Conservation (phyloP, 768 basidiomycete species). For the Russula emetica region DNA sequence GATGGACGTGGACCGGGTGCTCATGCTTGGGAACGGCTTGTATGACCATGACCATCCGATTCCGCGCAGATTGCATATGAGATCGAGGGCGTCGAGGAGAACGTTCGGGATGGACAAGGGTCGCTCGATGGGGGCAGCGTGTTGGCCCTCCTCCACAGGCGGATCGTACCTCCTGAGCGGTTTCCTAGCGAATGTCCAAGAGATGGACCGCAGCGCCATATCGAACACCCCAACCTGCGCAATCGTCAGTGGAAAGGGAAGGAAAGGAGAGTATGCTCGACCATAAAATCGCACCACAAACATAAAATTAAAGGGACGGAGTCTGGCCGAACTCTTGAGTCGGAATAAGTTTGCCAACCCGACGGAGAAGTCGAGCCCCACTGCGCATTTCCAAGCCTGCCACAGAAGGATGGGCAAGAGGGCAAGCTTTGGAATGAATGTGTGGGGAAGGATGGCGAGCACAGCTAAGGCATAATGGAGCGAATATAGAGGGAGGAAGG, state of each 20-base stretch:
- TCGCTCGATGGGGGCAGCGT: not conserved
- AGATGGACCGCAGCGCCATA: conserved; percentile 6
- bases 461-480: conserved; percentile 13
- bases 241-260: not conserved
- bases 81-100: conserved; percentile 22
- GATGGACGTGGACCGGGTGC: not conserved
- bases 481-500: conserved; percentile 4
- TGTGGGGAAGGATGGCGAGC: conserved; percentile 22
- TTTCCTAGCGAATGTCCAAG: conserved; percentile 16
- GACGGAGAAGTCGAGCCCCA: conserved; percentile 6
- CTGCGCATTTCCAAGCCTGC: conserved; percentile 13
- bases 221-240: not conserved
- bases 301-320: conserved; percentile 8
- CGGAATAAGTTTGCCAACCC: conserved; percentile 6
- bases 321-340: not conserved
- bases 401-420: conserved; percentile 15
- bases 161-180: conserved; percentile 14
- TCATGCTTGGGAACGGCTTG: conserved; percentile 3
- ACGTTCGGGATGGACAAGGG: conserved; percentile 10
- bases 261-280: not conserved
- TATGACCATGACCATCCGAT: conserved; percentile 27
- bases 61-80: conserved; percentile 23
- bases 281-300: conserved; percentile 13
- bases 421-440: not conserved
- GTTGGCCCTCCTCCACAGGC: not conserved